These are phyloP conservation scores for Scutellaria minor DNA, from an alignment of 257 asterid genomes.

Conservation along the genomic window DNA sequence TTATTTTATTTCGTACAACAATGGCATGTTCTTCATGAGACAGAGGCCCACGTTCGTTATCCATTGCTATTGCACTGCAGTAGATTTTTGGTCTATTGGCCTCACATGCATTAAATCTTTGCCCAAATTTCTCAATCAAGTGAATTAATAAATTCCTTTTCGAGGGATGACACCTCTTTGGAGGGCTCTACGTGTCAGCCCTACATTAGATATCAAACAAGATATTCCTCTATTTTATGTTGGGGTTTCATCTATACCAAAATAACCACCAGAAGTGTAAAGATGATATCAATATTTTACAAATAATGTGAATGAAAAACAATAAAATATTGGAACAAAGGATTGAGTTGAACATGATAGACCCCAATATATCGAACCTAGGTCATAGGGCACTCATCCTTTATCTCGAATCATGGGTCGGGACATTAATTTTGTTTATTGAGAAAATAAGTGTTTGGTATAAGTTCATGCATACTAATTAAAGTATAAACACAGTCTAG, in stretches of 20 bases:
- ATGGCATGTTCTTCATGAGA: not conserved
- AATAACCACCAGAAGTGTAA: too few species aligned
- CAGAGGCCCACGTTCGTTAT: not conserved
- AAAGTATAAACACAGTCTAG: not conserved
- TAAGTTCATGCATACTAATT: not conserved
- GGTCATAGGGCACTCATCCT: too few species aligned
- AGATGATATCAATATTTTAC: too few species aligned
- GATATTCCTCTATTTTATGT: too few species aligned
- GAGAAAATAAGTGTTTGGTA: not conserved
- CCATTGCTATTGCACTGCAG: not conserved
- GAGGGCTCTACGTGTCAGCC: too few species aligned
- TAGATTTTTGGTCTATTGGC: not conserved
- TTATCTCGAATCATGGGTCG: too few species aligned
- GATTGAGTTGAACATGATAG: too few species aligned
- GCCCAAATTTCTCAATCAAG: not conserved
- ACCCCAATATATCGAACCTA: too few species aligned
- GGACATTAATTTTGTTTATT: not conserved
- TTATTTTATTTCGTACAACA: too few species aligned
- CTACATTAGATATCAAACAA: too few species aligned
- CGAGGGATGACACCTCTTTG: too few species aligned
- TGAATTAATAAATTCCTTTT: not conserved
- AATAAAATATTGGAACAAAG: not conserved
- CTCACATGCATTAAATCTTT: constrained; percentile 5
- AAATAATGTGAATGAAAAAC: not conserved
- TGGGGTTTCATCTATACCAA: too few species aligned